Conservation (phyloP, 768 basidiomycete genomes). For the Lactifluus subvellereus region DNA sequence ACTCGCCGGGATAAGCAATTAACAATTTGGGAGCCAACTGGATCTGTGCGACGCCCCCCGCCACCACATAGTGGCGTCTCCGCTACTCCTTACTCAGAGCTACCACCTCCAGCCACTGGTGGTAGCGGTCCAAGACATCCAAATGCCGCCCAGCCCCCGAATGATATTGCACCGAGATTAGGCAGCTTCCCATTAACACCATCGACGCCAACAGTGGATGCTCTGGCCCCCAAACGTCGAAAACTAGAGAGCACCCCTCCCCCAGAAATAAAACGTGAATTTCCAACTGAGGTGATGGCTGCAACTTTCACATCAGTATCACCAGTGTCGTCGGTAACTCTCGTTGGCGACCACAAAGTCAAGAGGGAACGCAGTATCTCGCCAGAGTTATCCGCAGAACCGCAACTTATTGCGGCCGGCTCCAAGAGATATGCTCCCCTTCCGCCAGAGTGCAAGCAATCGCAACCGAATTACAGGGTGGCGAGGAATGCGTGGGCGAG, state of each 20-base stretch:
- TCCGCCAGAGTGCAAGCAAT: conserved; percentile 18
- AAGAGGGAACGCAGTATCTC: conserved; percentile 20
- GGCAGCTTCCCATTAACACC: not conserved
- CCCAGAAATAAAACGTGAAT: not conserved
- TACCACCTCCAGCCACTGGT: not conserved
- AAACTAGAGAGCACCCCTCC: not conserved
- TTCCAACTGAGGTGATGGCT: not conserved
- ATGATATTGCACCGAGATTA: not conserved
- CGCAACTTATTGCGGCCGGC: conserved; percentile 11
- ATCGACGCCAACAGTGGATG: not conserved
- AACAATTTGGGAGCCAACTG: not conserved
- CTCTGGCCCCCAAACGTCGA: conserved; percentile 7
- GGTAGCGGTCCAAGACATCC: not conserved
- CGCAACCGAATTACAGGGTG: conserved; percentile 1
- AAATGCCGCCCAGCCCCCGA: not conserved
- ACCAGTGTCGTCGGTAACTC: conserved; percentile 6
- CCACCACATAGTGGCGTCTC: not conserved
- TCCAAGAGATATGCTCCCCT: conserved; percentile 18
- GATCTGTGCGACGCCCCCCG: not conserved
- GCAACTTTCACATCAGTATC: not conserved
- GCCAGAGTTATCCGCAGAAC: conserved; percentile 9
- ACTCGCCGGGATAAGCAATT: not conserved
- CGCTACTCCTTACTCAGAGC: not conserved
- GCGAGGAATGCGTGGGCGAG: conserved; percentile 18
- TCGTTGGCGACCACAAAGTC: conserved; percentile 9